Conservation (phyloP, 495 filamentous ascomycete species). For the Amphirosellinia nigrospora region DNA sequence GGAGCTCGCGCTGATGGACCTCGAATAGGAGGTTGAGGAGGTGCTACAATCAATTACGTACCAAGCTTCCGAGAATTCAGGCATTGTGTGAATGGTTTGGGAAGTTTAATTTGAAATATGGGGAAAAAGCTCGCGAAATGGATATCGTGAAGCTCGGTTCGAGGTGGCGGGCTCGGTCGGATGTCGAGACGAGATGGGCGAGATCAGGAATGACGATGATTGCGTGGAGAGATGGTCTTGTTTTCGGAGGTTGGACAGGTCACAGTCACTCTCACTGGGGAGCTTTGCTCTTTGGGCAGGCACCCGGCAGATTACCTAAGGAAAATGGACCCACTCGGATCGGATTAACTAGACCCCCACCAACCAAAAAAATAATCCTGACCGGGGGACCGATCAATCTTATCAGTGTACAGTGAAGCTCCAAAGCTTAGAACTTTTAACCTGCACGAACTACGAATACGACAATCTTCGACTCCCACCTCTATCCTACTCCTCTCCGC, state of each 20-base stretch:
- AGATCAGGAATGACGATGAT: constrained; percentile 20
- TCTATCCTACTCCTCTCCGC: constrained; percentile 19
- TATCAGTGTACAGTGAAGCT: background rate
- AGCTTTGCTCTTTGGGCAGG: constrained; percentile 20
- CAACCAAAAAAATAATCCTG: constrained; percentile 17
- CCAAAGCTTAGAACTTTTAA: constrained; percentile 6
- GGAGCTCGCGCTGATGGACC: constrained; percentile 24
- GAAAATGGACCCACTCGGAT: constrained; percentile 42
- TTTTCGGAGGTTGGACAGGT: constrained; percentile 42
- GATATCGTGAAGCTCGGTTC: constrained; percentile 19
- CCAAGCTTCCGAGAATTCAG: constrained; percentile 51
- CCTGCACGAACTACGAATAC: background rate
- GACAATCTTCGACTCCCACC: constrained; percentile 21
- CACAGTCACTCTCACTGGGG: constrained; percentile 41
- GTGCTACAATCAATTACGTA: constrained; percentile 39
- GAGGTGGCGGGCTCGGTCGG: constrained; percentile 23
- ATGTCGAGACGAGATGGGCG: constrained; percentile 32
- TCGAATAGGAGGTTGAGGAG: constrained; percentile 22
- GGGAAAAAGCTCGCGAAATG: constrained; percentile 25
- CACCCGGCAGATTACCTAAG: constrained; percentile 38
- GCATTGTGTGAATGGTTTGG: constrained; percentile 47
- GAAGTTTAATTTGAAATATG: constrained; percentile 33
- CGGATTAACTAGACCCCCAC: constrained; percentile 25
- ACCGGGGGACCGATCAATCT: background rate
- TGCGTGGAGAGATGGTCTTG: constrained; percentile 29